Evolutionary conservation across 2,329 filamentous ascomycete species (phyloP).

Genomic region (Botryotinia calthae): DNA sequence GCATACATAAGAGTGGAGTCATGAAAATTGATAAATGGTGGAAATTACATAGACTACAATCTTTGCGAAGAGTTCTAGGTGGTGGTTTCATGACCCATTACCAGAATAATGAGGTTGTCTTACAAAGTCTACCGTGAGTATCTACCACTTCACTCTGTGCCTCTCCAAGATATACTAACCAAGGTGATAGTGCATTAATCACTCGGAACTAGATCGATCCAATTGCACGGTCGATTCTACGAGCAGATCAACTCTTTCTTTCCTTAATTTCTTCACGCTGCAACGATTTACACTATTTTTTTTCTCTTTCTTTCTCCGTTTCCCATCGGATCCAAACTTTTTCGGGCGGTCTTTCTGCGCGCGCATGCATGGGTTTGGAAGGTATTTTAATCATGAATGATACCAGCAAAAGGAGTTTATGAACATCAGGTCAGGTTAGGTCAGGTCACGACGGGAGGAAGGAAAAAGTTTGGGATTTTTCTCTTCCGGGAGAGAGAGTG

Average conservation of each 20-base stretch:
- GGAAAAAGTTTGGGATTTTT: not conserved
- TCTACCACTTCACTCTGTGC: not conserved
- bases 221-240: not conserved
- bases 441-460: not conserved
- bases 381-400: not conserved
- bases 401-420: conserved; percentile 7
- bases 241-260: not conserved
- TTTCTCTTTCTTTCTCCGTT: not conserved
- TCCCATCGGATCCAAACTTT: not conserved
- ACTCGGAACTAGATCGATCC: not conserved
- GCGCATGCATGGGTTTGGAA: not conserved
- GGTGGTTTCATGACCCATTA: conserved; percentile 63
- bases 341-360: not conserved
- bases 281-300: not conserved
- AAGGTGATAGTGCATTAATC: not conserved
- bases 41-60: conserved; percentile 64
- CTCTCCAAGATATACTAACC: not conserved
- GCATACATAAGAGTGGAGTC: conserved; percentile 55
- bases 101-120: conserved; percentile 58
- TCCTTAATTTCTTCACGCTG: not conserved
- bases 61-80: conserved; percentile 58
- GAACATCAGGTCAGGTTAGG: not conserved
- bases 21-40: conserved; percentile 71
- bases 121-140: conserved; percentile 53
- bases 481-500: not conserved